Base-by-base conservation (phyloP, 805 yeast species). In the Grigorovia humatica region DNA sequence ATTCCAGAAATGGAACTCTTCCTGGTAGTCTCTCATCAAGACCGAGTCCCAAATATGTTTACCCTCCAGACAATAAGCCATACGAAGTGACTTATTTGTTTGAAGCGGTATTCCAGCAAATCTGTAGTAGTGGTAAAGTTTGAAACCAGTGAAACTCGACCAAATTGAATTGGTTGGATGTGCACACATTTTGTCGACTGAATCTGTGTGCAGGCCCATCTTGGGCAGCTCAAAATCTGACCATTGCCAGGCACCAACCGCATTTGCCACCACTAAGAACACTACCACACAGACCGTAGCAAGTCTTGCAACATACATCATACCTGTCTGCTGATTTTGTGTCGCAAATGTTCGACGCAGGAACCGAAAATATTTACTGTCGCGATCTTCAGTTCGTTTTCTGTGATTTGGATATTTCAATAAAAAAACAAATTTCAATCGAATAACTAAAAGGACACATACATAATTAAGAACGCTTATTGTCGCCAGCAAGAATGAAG, bases 31-130 rank as follows among this genome's bases (percentile, higher is more conserved):
- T 2, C 17, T 38, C 17, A 38, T 2, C n/a, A 38, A 15, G 15
- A 15, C 8, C 27, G 74, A 67, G 49, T 72, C 76, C 66, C 71
- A 75, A 51, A 73, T 73, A 4, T 72, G 66, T 38, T 64, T 61
- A 0, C 89, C 88, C 5, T 68, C 62, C 17, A 71, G 61, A 61
- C 89, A 83, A 56, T 75, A 80, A 0, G 75, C 68, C 17, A 82
- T 55, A 2, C 75, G 63, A 17, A 81, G 61, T 54, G 71, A 73
- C 52, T 74, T 79, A 15, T 51, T 70, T 60, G 51, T 72, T 56
- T 8, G 74, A 71, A 43, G 74, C 66, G 50, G 64, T 46, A 20
- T 68, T 49, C 32, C 69, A 63, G 73, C 75, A 23, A 74, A 60
- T 20, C 73, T 69, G 52, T 74, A 76, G 19, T 76, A 73, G 48